Conservation (phyloP, 371 early-diverging fungal genomes). For the Mortierella sp. region DNA sequence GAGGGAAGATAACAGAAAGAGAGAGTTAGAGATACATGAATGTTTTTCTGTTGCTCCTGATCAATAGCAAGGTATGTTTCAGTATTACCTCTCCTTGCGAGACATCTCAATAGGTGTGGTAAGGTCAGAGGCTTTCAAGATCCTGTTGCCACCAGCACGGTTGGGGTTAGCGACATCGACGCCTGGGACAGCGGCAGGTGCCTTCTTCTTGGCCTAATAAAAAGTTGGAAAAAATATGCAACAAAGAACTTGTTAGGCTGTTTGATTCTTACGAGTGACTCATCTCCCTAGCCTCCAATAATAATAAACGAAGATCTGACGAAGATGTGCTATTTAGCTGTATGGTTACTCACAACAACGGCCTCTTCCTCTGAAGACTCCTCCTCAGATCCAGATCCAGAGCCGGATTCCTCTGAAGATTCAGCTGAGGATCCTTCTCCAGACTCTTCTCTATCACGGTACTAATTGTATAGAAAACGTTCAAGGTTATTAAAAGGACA, state of each 20-base stretch:
- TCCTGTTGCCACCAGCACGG: conserved; percentile 52
- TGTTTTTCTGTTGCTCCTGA: neutral
- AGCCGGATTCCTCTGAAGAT: conserved; percentile 47
- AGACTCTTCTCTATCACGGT: conserved; percentile 47
- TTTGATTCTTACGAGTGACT: neutral
- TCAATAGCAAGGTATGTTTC: neutral
- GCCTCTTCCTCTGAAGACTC: conserved; percentile 48
- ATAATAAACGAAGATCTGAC: neutral
- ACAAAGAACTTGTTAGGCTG: neutral
- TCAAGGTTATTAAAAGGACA: conserved; percentile 9
- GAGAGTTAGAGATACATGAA: neutral
- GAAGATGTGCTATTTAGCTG: no score
- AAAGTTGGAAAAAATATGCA: neutral
- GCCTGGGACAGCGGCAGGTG: conserved; percentile 13
- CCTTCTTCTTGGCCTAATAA: conserved; percentile 28
- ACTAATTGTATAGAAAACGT: conserved; percentile 18
- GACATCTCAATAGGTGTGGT: conserved; percentile 60
- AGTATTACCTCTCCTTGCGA: conserved; percentile 59
- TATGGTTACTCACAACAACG: conserved; percentile 22
- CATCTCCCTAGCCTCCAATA: no score
- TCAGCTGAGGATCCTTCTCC: conserved; percentile 46
- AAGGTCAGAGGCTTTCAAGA: conserved; percentile 62
- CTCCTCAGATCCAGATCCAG: conserved; percentile 47
- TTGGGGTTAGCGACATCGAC: conserved; percentile 62
- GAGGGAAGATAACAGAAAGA: neutral